A percentile compares a stretch with the other conserved stretches of the same genome.
Conservation (phyloP, 1,284 basidiomycete genomes). For the Schizopora paradoxa region DNA sequence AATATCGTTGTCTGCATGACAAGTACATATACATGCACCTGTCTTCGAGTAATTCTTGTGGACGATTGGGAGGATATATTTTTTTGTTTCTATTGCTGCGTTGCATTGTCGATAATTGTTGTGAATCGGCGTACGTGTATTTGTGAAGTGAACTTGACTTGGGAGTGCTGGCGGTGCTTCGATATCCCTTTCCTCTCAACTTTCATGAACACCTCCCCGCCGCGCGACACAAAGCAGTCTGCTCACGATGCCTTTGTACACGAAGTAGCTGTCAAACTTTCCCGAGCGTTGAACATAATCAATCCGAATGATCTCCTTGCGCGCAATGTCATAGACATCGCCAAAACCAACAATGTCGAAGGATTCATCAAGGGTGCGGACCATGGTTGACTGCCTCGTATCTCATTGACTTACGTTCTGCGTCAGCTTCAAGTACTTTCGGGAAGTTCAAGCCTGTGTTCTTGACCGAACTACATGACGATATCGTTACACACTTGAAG, state of each 20-base stretch:
- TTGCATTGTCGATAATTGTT: no score
- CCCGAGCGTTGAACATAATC: constrained; percentile 69
- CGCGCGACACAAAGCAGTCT: constrained; percentile 11
- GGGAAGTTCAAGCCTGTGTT: constrained; percentile 77
- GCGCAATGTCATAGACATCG: constrained; percentile 73
- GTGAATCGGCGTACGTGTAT: no score
- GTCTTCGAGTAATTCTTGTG: no score
- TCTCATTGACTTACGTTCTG: constrained; percentile 19
- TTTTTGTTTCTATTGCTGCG: no score
- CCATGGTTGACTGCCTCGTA: constrained; percentile 8
- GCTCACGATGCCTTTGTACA: constrained; percentile 58
- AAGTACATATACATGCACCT: no score
- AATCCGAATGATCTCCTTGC: constrained; percentile 84
- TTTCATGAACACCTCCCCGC: no score
- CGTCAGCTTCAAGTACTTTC: constrained; percentile 70
- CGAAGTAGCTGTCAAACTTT: constrained; percentile 76
- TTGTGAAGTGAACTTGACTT: no score
- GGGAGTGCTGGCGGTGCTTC: no score
- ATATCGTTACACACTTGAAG: constrained; percentile 57
- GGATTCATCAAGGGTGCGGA: constrained; percentile 56
- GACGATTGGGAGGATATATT: no score
- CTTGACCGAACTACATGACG: constrained; percentile 50
- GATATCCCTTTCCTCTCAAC: no score
- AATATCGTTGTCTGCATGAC: no score
- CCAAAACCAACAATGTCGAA: constrained; percentile 58